Evolutionary conservation across 2,329 filamentous ascomycete genomes (phyloP), one percentile per base, ranked within the genome.

Genomic region (Ophiostoma piceae): DNA sequence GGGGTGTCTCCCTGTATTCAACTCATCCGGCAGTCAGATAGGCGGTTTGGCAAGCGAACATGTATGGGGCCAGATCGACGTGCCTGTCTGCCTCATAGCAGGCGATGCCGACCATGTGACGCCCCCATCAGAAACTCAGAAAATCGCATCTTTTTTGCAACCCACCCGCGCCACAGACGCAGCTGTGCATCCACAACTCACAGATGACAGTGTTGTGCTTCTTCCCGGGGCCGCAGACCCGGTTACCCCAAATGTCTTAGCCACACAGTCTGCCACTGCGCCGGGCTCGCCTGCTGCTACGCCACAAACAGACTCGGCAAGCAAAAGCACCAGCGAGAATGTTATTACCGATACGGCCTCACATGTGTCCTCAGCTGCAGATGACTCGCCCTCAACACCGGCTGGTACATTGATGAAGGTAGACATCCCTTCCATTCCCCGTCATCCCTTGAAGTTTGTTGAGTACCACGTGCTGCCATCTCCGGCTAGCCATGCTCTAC

Each of bases 401-500:
- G 77, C 80, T 41, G 84, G 84, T 71, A 79, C 77, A 66, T 75
- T 75, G 19, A 69, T 65, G 2, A 75, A 74, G 39, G 74, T 79
- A 19, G 77, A 77, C 14, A 78, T 85, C 14, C 84, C 86, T 35
- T 76, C 80, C 4, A 83, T 86, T 73, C 82, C 81, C 3, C 75
- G 77, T 7, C 82, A 81, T 43, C 86, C 85, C 0, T 76, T 76
- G 4, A 84, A 83, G 74, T 80, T 88, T 9, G 82, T 65, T 35
- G 89, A 91, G 76, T 88, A 86, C 0, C 85, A 85, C 29, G 83
- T 94, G 68, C 83, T 97, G 67, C 91, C 91, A 0, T 81, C 87
- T 0, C 93, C 93, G 0, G 92, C 92, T 11, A 90, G 90, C 2
- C 94, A 98, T 79, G 90, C 91, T 14, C 82, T 98, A 35, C 85